phyloP scores from a whole-genome alignment of 2,329 filamentous ascomycete species.

The Exophiala alcalophila region DNA sequence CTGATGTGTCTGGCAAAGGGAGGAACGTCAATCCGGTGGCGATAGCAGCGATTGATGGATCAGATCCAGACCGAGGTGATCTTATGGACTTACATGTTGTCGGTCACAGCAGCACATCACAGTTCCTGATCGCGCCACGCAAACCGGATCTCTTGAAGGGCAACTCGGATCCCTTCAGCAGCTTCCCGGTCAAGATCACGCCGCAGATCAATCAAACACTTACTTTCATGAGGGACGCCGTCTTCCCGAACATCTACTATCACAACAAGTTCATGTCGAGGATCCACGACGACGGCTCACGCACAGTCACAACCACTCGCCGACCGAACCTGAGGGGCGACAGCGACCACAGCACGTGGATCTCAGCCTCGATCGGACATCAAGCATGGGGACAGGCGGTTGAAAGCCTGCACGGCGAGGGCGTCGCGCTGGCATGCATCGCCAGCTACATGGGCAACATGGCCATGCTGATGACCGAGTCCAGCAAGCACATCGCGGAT shows the following conservation, averaged over 20 bases:
- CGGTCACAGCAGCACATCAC: too few species aligned
- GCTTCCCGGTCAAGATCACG: not conserved
- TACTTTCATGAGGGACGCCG: slow-evolving; percentile 4
- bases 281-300: too few species aligned
- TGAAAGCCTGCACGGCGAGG: slow-evolving; percentile 1
- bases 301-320: too few species aligned
- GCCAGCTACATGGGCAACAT: slow-evolving; percentile 6
- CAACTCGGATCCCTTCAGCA: slow-evolving; percentile 6
- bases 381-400: slow-evolving; percentile 2
- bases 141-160: too few species aligned
- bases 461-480: slow-evolving; percentile 3
- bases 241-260: slow-evolving; percentile 3
- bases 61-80: too few species aligned
- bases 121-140: too few species aligned
- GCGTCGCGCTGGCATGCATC: slow-evolving; percentile 3
- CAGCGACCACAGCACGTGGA: slow-evolving; percentile 1
- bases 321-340: too few species aligned
- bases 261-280: not conserved
- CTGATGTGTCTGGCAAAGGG: too few species aligned
- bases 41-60: too few species aligned
- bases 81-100: too few species aligned
- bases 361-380: slow-evolving; percentile 1
- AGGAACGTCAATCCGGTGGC: too few species aligned
- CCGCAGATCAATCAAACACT: slow-evolving; percentile 1
- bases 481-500: not conserved